Conservation (phyloP, 23 red algal species). For the Rhodosorus marinus region DNA sequence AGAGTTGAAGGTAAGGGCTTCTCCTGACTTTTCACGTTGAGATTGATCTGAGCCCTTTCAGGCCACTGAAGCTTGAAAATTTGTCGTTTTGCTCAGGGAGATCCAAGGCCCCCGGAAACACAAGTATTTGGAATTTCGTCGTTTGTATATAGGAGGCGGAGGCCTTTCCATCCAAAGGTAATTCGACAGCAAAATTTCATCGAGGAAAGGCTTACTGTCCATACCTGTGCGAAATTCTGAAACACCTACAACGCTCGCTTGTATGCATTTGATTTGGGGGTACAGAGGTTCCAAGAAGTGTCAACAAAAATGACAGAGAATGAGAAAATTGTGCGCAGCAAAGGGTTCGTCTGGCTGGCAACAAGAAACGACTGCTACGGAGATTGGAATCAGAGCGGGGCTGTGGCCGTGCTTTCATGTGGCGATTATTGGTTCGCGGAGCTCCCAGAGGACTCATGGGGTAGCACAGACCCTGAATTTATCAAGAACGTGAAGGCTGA, state of each 20-base stretch:
- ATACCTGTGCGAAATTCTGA: no score
- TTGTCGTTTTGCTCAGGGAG: conserved; percentile 5
- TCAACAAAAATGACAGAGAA: conserved; percentile 1
- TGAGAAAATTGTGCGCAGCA: conserved; percentile 14
- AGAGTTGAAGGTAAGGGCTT: background rate
- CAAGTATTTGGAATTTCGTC: conserved; percentile 17
- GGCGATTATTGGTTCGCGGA: conserved; percentile 9
- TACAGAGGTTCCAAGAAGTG: conserved; percentile 3
- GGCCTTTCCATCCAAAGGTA: conserved; percentile 26
- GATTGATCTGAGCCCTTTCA: conserved; percentile 3
- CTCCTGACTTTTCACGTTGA: no score
- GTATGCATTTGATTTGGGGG: no score
- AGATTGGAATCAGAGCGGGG: conserved; percentile 10
- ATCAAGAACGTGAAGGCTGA: background rate
- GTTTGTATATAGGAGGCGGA: conserved; percentile 22
- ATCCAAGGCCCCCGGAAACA: conserved; percentile 8
- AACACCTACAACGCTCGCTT: no score
- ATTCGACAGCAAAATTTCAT: no score
- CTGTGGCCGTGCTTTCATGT: conserved; percentile 1
- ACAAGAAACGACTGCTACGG: conserved; percentile 12
- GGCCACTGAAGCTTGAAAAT: conserved; percentile 1
- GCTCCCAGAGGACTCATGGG: background rate
- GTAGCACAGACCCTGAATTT: conserved; percentile 5
- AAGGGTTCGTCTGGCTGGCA: conserved; percentile 25
- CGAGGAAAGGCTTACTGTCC: no score